Evolutionary conservation across 805 yeast species (phyloP).

Genomic region (Starmerella sirachaensis): DNA sequence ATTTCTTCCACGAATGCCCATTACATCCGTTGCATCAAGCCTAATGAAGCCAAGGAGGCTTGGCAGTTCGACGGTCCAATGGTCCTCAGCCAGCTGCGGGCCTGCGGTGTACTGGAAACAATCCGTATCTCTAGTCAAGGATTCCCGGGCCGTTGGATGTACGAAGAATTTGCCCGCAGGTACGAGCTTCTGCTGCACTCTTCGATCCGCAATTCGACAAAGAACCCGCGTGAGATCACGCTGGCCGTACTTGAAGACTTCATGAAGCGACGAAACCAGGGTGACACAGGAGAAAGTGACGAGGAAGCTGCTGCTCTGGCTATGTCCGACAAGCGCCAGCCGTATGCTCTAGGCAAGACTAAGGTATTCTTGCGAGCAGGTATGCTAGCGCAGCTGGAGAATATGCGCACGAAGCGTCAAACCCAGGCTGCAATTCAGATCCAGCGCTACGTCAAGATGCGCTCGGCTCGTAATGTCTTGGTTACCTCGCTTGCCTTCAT

Average conservation of each 20-base stretch:
- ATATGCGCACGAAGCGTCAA: slow-evolving; percentile 67
- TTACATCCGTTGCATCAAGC: slow-evolving; percentile 93
- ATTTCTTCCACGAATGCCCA: slow-evolving; percentile 92
- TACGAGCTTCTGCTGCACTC: slow-evolving; percentile 76
- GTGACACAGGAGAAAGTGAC: not conserved
- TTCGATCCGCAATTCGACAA: slow-evolving; percentile 42
- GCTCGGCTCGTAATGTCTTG: slow-evolving; percentile 50
- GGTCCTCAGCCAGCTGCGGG: slow-evolving; percentile 91
- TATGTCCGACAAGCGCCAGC: slow-evolving; percentile 20
- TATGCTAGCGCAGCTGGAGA: slow-evolving; percentile 83
- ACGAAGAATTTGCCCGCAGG: slow-evolving; percentile 81
- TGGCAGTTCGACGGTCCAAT: slow-evolving; percentile 93
- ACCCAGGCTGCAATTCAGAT: slow-evolving; percentile 67
- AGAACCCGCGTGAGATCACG: slow-evolving; percentile 54
- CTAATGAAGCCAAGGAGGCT: slow-evolving; percentile 85
- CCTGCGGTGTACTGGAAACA: slow-evolving; percentile 97
- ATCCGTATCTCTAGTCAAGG: slow-evolving; percentile 96
- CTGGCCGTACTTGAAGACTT: slow-evolving; percentile 56
- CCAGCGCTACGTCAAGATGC: slow-evolving; percentile 68
- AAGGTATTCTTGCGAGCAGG: slow-evolving; percentile 96
- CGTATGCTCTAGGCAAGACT: slow-evolving; percentile 56
- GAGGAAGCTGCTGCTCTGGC: not conserved
- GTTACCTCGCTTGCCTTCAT: slow-evolving; percentile 44
- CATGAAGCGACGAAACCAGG: slow-evolving; percentile 34
- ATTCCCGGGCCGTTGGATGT: slow-evolving; percentile 92